Percentiles rank a stretch among this genome's conserved stretches.
phyloP scores from a whole-genome alignment of 1,139 yeast genomes.

The Lodderomyces pseudojiufengensis region DNA sequence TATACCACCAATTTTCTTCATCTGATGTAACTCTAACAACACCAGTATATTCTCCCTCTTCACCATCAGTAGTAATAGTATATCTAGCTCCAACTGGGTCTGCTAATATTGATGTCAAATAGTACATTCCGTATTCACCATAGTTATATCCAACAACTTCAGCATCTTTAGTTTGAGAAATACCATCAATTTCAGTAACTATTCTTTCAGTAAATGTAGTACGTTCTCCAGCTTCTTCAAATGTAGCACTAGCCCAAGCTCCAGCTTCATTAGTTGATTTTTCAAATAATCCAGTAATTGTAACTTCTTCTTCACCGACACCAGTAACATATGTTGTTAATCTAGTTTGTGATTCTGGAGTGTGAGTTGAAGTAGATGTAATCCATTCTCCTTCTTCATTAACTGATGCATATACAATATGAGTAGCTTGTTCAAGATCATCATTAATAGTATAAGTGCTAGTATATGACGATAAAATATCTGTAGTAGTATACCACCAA shows the following conservation, averaged over 20 bases:
- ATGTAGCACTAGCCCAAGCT: background rate
- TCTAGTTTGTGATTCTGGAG: background rate
- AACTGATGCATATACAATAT: background rate
- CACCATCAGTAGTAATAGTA: background rate
- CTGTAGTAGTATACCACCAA: constrained; percentile 2
- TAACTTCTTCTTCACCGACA: background rate
- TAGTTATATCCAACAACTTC: background rate
- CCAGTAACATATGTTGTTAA: background rate
- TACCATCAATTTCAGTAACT: background rate
- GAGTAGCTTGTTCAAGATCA: background rate
- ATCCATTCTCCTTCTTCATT: background rate
- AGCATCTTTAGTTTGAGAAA: constrained; percentile 1
- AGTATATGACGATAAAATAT: background rate
- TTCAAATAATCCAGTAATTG: background rate
- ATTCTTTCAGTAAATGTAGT: constrained; percentile 1
- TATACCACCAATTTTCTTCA: constrained; percentile 2
- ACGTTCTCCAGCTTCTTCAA: background rate
- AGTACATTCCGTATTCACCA: background rate
- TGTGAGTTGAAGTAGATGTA: constrained; percentile 1
- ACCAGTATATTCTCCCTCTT: background rate
- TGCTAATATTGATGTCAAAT: background rate
- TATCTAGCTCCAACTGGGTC: background rate
- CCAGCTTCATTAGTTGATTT: background rate
- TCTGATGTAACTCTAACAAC: constrained; percentile 1
- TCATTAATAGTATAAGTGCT: background rate